phyloP scores from a whole-genome alignment of 2,329 filamentous ascomycete species.

The Furcasterigmium furcatum region DNA sequence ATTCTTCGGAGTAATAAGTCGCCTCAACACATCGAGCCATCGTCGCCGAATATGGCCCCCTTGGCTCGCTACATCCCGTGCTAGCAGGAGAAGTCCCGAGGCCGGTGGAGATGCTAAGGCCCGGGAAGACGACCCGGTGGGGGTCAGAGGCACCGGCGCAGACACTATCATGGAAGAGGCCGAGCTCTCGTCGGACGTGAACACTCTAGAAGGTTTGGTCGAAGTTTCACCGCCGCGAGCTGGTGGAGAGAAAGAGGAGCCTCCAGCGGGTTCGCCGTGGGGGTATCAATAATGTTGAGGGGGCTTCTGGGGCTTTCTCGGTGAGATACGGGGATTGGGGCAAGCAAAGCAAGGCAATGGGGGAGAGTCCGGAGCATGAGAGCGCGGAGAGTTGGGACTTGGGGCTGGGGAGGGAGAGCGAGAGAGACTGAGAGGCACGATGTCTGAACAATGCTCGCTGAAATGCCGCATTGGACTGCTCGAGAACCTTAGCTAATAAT shows the following conservation, averaged over 20 bases:
- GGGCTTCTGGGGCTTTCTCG: too few relatives aligned
- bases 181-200: neutral
- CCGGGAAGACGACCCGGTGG: neutral
- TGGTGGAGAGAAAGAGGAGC: neutral
- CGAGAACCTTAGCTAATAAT: too few relatives aligned
- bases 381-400: too few relatives aligned
- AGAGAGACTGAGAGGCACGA: too few relatives aligned
- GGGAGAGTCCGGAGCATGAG: too few relatives aligned
- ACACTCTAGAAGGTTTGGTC: neutral
- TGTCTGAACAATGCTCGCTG: too few relatives aligned
- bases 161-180: neutral
- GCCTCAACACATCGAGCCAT: too few relatives aligned
- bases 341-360: too few relatives aligned
- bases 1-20: too few relatives aligned
- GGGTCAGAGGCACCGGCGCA: neutral
- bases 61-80: neutral
- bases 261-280: neutral
- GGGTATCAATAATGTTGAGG: neutral
- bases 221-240: neutral
- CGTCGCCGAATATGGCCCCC: neutral
- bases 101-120: neutral
- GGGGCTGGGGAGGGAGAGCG: too few relatives aligned
- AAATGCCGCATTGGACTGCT: too few relatives aligned
- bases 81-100: neutral
- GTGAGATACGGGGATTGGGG: too few relatives aligned